phyloP scores from a whole-genome alignment of 2,329 filamentous ascomycete genomes.

The Simplicillium aogashimaense region DNA sequence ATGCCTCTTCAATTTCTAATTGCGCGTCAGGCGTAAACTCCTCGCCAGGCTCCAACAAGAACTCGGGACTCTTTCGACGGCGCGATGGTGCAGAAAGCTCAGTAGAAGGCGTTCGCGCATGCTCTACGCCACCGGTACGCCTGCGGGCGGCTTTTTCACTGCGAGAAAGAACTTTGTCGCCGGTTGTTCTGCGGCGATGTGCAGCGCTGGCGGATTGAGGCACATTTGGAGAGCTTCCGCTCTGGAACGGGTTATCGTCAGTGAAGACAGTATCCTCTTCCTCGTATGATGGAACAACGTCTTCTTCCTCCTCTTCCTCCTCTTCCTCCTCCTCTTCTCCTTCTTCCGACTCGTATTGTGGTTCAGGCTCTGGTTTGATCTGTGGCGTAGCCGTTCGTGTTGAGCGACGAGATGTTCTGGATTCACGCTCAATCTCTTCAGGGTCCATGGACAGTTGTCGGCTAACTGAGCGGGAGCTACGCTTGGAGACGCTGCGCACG shows the following conservation, averaged over 20 bases:
- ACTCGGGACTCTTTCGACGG: constrained; percentile 22
- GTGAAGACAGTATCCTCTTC: constrained; percentile 57
- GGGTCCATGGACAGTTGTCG: constrained; percentile 37
- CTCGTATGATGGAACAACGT: constrained; percentile 36
- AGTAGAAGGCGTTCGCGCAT: constrained; percentile 33
- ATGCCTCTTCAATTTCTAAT: constrained; percentile 65
- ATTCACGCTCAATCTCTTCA: constrained; percentile 18
- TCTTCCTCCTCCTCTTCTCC: constrained; percentile 29
- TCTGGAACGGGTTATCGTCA: constrained; percentile 88
- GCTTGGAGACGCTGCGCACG: constrained; percentile 40
- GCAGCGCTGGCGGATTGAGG: constrained; percentile 32
- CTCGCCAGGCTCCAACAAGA: constrained; percentile 59
- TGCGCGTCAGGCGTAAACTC: constrained; percentile 93
- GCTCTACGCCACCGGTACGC: constrained; percentile 21
- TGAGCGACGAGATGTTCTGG: constrained; percentile 35
- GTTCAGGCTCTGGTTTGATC: constrained; percentile 37
- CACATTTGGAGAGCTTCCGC: constrained; percentile 59
- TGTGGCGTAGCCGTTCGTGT: constrained; percentile 42
- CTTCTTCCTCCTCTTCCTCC: constrained; percentile 35
- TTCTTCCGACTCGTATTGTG: constrained; percentile 28
- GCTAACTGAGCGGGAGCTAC: constrained; percentile 42
- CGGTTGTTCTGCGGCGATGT: constrained; percentile 38
- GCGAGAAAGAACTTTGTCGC: constrained; percentile 25
- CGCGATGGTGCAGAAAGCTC: constrained; percentile 38
- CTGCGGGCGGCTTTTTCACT: constrained; percentile 34